These are phyloP conservation scores for Tuber aestivum DNA, from an alignment of 495 filamentous ascomycete species.

Conservation along the genomic window DNA sequence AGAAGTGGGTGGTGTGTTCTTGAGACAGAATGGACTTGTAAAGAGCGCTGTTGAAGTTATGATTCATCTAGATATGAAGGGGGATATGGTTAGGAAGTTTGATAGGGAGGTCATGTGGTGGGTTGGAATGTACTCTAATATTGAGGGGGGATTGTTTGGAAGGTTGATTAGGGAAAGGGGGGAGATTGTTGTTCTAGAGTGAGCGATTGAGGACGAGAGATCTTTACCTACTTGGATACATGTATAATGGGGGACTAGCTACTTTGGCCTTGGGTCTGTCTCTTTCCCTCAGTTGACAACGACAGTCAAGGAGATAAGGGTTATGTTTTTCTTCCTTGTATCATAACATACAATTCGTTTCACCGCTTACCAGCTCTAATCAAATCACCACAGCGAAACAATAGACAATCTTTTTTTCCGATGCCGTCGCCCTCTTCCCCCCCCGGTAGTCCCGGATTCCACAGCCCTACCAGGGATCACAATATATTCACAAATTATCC, in stretches of 20 bases:
- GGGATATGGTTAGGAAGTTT: neutral
- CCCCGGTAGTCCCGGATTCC: neutral
- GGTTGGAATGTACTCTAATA: neutral
- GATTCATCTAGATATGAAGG: neutral
- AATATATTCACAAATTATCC: neutral
- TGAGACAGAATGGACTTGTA: slow-evolving; percentile 1
- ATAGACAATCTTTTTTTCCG: neutral
- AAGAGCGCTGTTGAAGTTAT: neutral
- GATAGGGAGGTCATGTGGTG: slow-evolving; percentile 1
- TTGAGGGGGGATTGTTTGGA: neutral
- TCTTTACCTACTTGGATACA: neutral
- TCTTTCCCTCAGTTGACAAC: neutral
- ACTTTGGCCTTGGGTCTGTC: neutral
- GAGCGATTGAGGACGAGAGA: neutral
- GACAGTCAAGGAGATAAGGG: neutral
- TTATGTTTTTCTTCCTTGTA: neutral
- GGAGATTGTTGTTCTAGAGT: neutral
- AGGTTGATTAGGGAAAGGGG: neutral
- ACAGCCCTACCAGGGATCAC: neutral
- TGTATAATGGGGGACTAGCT: neutral
- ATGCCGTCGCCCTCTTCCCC: too few relatives aligned
- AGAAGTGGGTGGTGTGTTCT: neutral
- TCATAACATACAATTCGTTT: neutral
- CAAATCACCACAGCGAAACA: neutral
- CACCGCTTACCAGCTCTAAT: neutral